Evolutionary conservation across 2,329 filamentous ascomycete species (phyloP).

Genomic region (Talaromyces sp.): DNA sequence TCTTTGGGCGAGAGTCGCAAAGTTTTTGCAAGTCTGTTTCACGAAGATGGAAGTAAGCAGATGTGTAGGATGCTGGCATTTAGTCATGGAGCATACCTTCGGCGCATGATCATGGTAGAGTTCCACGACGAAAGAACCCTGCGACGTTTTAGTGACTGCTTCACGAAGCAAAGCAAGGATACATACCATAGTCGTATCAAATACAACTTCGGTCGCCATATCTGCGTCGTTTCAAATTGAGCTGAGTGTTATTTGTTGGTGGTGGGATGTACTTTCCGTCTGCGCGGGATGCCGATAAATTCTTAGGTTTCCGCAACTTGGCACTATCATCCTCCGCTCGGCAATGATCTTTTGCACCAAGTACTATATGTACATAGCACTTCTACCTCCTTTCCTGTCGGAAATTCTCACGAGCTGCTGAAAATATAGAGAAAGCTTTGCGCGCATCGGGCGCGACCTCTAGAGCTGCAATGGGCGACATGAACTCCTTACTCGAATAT

Average conservation of each 20-base stretch:
- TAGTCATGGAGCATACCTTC: slow-evolving; percentile 43
- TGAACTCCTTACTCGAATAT: slow-evolving; percentile 37
- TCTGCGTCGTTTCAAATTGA: slow-evolving; percentile 16
- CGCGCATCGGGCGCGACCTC: slow-evolving; percentile 4
- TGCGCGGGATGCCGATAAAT: slow-evolving; percentile 3
- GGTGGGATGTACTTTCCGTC: background rate
- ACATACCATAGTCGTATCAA: slow-evolving; percentile 80
- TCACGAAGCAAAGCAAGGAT: background rate
- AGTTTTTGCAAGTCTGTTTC: slow-evolving; percentile 74
- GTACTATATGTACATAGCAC: no score
- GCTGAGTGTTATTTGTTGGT: background rate
- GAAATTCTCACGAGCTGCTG: background rate
- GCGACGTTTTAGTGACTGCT: slow-evolving; percentile 18
- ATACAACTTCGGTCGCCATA: slow-evolving; percentile 73
- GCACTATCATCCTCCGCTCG: background rate
- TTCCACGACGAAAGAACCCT: slow-evolving; percentile 83
- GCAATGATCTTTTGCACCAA: background rate
- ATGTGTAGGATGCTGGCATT: background rate
- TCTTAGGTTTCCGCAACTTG: slow-evolving; percentile 3
- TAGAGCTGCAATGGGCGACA: slow-evolving; percentile 29
- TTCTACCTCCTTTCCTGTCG: background rate
- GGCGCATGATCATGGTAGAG: slow-evolving; percentile 88
- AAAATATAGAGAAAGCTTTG: background rate
- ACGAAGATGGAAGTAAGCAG: slow-evolving; percentile 20
- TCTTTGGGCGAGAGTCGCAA: slow-evolving; percentile 70